Evolutionary conservation across 2,329 filamentous ascomycete species (phyloP).

Genomic region (Claviceps maximensis): DNA sequence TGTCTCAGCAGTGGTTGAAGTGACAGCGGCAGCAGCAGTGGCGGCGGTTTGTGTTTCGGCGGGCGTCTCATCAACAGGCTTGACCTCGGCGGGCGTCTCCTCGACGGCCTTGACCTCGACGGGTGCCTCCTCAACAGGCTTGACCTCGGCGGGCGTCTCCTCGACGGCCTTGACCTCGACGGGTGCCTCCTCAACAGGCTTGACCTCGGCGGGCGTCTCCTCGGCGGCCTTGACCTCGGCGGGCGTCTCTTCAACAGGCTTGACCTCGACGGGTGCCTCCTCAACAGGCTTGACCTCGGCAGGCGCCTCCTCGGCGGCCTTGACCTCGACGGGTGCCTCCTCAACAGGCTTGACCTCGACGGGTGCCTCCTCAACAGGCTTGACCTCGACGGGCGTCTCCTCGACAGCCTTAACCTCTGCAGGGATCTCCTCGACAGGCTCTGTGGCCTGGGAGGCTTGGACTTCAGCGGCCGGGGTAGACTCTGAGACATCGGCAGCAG

Average conservation of each 20-base stretch:
- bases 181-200: not conserved
- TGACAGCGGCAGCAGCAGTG: no score
- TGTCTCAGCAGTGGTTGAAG: not conserved
- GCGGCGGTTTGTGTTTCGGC: not conserved
- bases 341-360: conserved; percentile 5
- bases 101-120: not conserved
- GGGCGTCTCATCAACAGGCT: not conserved
- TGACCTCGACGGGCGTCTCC: not conserved
- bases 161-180: not conserved
- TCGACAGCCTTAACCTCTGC: not conserved
- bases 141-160: not conserved
- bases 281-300: not conserved
- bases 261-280: not conserved
- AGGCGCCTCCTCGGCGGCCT: not conserved
- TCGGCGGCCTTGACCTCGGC: not conserved
- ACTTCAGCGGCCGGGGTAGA: conserved; percentile 9
- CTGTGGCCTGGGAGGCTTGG: conserved; percentile 7
- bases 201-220: not conserved
- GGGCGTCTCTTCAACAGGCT: not conserved
- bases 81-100: not conserved
- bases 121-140: not conserved
- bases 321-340: conserved; percentile 3
- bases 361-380: conserved; percentile 10
- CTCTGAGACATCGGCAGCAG: conserved; percentile 8
- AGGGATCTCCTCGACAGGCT: not conserved